Percentiles rank a stretch among this genome's conserved stretches.
phyloP scores from a whole-genome alignment of 2,329 filamentous ascomycete genomes.

The Pestalotiopsis sp. region DNA sequence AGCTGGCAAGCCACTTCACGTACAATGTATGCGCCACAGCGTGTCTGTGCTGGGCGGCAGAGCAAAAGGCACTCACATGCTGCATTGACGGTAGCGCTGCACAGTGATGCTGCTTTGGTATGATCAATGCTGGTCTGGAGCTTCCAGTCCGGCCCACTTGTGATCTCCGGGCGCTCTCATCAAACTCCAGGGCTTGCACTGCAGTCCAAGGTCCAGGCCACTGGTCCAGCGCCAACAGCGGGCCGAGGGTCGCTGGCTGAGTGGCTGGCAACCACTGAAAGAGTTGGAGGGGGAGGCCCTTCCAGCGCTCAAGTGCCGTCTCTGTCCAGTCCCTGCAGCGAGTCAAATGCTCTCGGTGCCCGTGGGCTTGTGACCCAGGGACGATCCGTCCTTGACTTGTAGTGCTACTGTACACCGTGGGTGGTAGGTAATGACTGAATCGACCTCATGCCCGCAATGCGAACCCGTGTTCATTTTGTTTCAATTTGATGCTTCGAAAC shows the following conservation, averaged over 20 bases:
- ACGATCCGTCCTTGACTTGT: background rate
- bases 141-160: background rate
- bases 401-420: background rate
- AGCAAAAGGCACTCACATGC: background rate
- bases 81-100: background rate
- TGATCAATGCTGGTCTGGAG: background rate
- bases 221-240: slow-evolving; percentile 4
- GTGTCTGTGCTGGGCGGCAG: background rate
- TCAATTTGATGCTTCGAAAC: slow-evolving; percentile 4
- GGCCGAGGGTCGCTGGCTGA: background rate
- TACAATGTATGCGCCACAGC: background rate
- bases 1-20: background rate
- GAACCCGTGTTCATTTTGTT: slow-evolving; percentile 2
- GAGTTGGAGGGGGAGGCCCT: background rate
- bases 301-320: background rate
- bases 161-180: background rate
- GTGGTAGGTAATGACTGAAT: background rate
- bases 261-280: background rate
- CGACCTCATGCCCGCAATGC: background rate
- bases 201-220: background rate
- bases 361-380: slow-evolving; percentile 3
- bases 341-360: background rate
- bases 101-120: background rate
- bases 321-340: background rate
- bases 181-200: background rate